Evolutionary conservation across 2,329 filamentous ascomycete species (phyloP).

Genomic region (Talaromyces amestolkiae): DNA sequence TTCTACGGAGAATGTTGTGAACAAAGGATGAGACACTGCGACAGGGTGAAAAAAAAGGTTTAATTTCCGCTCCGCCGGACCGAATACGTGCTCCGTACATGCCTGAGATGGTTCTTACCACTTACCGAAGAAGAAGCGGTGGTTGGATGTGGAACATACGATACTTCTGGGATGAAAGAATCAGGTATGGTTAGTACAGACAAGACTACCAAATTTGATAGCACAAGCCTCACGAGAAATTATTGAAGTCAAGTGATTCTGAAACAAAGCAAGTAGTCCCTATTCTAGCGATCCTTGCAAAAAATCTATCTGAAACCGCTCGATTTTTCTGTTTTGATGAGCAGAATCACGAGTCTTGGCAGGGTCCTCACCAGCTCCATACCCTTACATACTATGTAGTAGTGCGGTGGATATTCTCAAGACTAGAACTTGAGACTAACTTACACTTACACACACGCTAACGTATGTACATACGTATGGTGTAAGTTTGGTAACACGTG

Average conservation of each 20-base stretch:
- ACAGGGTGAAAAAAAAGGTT: not conserved
- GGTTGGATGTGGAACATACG: not conserved
- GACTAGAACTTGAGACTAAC: not conserved
- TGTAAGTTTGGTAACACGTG: not conserved
- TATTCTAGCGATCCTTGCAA: not conserved
- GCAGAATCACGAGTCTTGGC: not conserved
- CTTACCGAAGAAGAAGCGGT: not conserved
- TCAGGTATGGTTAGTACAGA: not conserved
- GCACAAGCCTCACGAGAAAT: not conserved
- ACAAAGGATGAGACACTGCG: too few species aligned
- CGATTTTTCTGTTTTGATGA: not conserved
- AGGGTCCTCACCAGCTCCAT: not conserved
- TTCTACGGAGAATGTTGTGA: not conserved
- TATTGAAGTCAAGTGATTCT: not conserved
- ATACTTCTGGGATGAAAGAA: not conserved
- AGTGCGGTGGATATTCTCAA: not conserved
- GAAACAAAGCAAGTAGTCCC: not conserved
- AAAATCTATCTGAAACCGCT: not conserved
- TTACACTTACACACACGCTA: not conserved
- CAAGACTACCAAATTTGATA: not conserved
- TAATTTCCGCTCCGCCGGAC: constrained; percentile 8
- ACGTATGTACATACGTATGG: not conserved
- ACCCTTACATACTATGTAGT: too few species aligned
- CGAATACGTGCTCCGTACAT: not conserved
- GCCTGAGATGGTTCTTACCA: not conserved